Conservation (phyloP, 345 rosid species). For the Acer campestre region DNA sequence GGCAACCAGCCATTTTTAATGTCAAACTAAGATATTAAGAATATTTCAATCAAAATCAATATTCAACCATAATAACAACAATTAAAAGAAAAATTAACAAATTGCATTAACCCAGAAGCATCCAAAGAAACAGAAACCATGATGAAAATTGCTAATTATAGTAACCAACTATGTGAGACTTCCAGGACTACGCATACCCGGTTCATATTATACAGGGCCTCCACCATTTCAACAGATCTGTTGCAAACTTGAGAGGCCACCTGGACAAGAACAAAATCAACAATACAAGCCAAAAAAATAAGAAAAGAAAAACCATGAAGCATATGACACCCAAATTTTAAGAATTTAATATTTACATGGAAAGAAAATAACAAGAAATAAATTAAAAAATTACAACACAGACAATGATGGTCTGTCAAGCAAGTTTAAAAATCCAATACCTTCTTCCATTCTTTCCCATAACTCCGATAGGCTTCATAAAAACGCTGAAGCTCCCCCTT, state of each 20-base stretch:
- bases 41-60: too few relatives aligned
- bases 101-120: not conserved
- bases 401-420: not conserved
- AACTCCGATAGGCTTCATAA: constrained; percentile 78
- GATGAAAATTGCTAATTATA: constrained; percentile 3
- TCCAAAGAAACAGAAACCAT: not conserved
- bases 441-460: constrained; percentile 94
- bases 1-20: too few relatives aligned
- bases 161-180: constrained; percentile 6
- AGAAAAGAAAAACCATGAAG: not conserved
- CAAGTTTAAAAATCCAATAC: constrained; percentile 31
- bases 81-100: too few relatives aligned
- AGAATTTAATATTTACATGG: not conserved
- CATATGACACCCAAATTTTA: not conserved
- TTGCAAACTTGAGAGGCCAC: constrained; percentile 66
- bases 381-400: not conserved
- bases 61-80: too few relatives aligned
- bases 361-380: not conserved
- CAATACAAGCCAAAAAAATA: not conserved
- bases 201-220: constrained; percentile 86
- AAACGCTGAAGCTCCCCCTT: constrained; percentile 80
- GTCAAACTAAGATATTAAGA: too few relatives aligned
- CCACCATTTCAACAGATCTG: constrained; percentile 86
- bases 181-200: constrained; percentile 43
- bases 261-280: constrained; percentile 38